Conservation (phyloP, 768 basidiomycete genomes). For the Piloderma croceum region DNA sequence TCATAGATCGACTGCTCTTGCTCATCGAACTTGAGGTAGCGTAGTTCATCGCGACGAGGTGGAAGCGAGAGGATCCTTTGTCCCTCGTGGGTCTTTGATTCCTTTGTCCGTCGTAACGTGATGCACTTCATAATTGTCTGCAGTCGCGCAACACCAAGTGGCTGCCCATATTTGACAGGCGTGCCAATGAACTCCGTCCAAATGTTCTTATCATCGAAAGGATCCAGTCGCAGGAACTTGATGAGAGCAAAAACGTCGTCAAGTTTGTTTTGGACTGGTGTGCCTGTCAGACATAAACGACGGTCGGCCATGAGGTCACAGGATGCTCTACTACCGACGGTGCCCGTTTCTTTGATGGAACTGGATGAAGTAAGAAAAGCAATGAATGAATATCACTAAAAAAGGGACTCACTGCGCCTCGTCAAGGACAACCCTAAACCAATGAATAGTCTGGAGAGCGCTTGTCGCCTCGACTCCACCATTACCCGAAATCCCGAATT, state of each 20-base stretch:
- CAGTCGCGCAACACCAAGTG: conserved; percentile 85
- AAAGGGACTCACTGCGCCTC: conserved; percentile 82
- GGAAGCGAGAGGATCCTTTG: conserved; percentile 83
- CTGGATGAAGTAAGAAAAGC: conserved; percentile 34
- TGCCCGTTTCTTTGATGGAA: conserved; percentile 93
- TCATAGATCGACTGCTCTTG: conserved; percentile 85
- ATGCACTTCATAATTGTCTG: conserved; percentile 97
- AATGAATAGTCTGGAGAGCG: conserved; percentile 88
- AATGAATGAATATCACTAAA: conserved; percentile 1
- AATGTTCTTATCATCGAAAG: conserved; percentile 86
- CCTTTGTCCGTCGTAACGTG: conserved; percentile 94
- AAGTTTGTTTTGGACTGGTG: conserved; percentile 97
- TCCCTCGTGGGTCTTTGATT: conserved; percentile 75
- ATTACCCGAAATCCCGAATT: conserved; percentile 28
- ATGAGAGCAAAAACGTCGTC: conserved; percentile 97
- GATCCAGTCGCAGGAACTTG: conserved; percentile 89
- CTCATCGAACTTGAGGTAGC: conserved; percentile 76
- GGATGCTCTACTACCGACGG: conserved; percentile 90
- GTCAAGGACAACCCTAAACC: conserved; percentile 93
- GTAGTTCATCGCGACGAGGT: conserved; percentile 82
- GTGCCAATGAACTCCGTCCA: conserved; percentile 94
- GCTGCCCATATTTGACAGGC: conserved; percentile 88
- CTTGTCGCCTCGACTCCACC: conserved; percentile 56
- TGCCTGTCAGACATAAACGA: conserved; percentile 92
- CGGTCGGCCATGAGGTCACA: conserved; percentile 94